A percentile compares a stretch with the other conserved stretches of the same genome.
phyloP scores from a whole-genome alignment of 2,329 filamentous ascomycete species.

The Neopestalotiopsis sp. region DNA sequence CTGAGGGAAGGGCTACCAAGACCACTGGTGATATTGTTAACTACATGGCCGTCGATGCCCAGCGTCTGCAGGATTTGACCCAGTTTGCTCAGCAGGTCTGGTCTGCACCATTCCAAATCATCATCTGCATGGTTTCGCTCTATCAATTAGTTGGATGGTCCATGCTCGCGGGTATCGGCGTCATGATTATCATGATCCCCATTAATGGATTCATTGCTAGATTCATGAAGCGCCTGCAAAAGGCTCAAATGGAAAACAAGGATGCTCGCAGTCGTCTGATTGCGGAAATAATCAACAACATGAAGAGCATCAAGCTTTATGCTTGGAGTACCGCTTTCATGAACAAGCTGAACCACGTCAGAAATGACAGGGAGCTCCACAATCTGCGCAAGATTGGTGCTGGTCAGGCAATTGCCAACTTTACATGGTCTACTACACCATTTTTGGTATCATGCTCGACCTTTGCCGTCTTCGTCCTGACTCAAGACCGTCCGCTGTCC shows the following conservation, averaged over 20 bases:
- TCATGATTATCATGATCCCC: slow-evolving; percentile 98
- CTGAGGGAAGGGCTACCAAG: slow-evolving; percentile 87
- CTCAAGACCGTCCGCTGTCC: slow-evolving; percentile 78
- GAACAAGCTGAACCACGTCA: slow-evolving; percentile 93
- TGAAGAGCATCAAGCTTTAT: slow-evolving; percentile 99
- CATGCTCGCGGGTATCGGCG: slow-evolving; percentile 92
- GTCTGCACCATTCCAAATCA: slow-evolving; percentile 97
- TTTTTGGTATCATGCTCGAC: slow-evolving; percentile 98
- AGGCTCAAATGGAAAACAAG: slow-evolving; percentile 99
- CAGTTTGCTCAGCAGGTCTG: slow-evolving; percentile 96
- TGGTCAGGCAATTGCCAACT: slow-evolving; percentile 92
- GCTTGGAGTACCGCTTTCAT: slow-evolving; percentile 98
- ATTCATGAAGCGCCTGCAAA: slow-evolving; percentile 93
- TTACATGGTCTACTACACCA: slow-evolving; percentile 96
- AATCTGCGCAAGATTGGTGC: slow-evolving; percentile 96
- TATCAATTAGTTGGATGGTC: slow-evolving; percentile 94
- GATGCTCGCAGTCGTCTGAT: slow-evolving; percentile 91
- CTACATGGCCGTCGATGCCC: slow-evolving; percentile 98
- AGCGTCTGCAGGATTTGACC: slow-evolving; percentile 90
- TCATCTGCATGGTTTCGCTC: slow-evolving; percentile 92
- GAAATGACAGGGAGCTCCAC: slow-evolving; percentile 94
- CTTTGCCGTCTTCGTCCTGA: slow-evolving; percentile 92
- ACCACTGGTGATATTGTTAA: slow-evolving; percentile 98
- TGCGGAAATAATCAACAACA: slow-evolving; percentile 98
- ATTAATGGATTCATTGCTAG: slow-evolving; percentile 91